Evolutionary conservation across 352 stramenopile genomes (phyloP).

Genomic region (Blastocystis sp.): DNA sequence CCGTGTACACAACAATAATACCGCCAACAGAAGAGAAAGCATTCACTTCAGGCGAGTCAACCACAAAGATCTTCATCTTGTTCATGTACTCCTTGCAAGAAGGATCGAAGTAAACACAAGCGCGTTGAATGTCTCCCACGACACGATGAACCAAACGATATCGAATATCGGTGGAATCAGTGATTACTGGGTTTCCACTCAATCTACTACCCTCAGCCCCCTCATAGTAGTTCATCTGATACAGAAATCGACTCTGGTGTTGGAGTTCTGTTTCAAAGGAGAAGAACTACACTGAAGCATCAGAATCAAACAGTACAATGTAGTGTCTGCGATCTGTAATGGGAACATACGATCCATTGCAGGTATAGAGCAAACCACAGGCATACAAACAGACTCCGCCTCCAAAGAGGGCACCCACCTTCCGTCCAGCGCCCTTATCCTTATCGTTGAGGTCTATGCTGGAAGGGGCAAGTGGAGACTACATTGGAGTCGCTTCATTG

Average conservation of each 20-base stretch:
- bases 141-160: neutral
- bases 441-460: no score
- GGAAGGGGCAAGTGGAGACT: no score
- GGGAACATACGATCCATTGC: neutral
- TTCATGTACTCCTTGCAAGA: slow-evolving; percentile 41
- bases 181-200: neutral
- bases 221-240: neutral
- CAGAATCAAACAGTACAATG: neutral
- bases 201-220: neutral
- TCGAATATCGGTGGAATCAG: neutral
- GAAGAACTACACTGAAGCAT: slow-evolving; percentile 13
- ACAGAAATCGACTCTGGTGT: neutral
- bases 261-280: neutral
- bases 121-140: neutral
- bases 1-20: slow-evolving; percentile 31
- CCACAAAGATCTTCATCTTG: slow-evolving; percentile 15
- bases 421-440: no score
- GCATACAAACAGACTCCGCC: neutral
- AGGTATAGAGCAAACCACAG: neutral
- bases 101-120: slow-evolving; percentile 32
- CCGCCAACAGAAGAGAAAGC: neutral
- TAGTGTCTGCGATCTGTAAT: slow-evolving; percentile 33
- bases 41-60: slow-evolving; percentile 4
- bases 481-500: no score
- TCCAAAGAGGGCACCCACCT: neutral